Base-by-base conservation (phyloP, 805 yeast genomes). In the Schwanniomyces pseudopolymorphus region DNA sequence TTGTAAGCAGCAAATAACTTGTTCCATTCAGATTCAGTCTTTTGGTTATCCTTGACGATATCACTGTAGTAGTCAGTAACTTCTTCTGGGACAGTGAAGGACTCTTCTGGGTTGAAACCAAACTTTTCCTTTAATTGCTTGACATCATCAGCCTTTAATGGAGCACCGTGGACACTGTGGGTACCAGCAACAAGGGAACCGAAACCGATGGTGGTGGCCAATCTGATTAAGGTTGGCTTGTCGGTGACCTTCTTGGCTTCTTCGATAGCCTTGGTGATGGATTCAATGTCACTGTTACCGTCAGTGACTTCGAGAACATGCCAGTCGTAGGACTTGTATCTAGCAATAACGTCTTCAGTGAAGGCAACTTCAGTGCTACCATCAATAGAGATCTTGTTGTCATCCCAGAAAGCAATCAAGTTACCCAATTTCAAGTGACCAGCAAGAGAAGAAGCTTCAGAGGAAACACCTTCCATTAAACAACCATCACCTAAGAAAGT, bases 311-410 rank as follows among this genome's bases (percentile, higher is more conserved):
- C 75, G 54, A 87, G 50, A 35, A 85, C 80, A 75, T 92, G 86
- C 98, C 98, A 92, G 58, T 96, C 97, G 72, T 92, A 94, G 47
- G 97, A 79, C 77, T 84, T 85, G 69, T 87, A 85, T 75, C 97
- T 84, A 67, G 77, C 78, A 57, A 78, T 64, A 45, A 92, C 97
- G 66, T 92, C 88, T 77, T 92, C 98, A 53, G 96, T 89, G 82
- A 92, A 91, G 49, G 97, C 89, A 51, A 84, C 83, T 54, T 81
- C 77, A 63, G 95, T 92, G 73, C 79, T 75, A 78, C 99, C 99
- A 69, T 92, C 99, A 67, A 92, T 92, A 61, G 98, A 86, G 79
- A 92, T 91, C 67, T 84, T 85, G 85, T 92, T 92, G 78, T 90
- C 96, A 69, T 92, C 99, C 83, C 91, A 92, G 75, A 92, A 83